phyloP scores from a whole-genome alignment of 768 basidiomycete genomes.

The Porpolomopsis calyptriformis region DNA sequence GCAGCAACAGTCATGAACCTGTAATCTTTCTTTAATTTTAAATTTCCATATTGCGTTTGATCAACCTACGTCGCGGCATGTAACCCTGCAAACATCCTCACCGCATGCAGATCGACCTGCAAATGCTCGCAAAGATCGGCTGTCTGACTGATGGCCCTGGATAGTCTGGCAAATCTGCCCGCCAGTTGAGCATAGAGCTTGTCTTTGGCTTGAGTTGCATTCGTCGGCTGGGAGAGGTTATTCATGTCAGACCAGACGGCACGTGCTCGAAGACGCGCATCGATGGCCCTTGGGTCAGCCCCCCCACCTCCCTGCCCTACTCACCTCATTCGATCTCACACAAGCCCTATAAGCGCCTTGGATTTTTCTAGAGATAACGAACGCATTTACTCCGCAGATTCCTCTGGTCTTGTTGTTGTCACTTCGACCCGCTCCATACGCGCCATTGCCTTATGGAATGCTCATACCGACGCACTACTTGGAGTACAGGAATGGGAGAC shows the following conservation, averaged over 20 bases:
- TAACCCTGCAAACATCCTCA: constrained; percentile 67
- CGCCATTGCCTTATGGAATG: constrained; percentile 62
- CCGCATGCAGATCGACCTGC: constrained; percentile 64
- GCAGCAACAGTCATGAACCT: constrained; percentile 45
- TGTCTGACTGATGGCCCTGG: constrained; percentile 57
- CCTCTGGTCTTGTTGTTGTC: constrained; percentile 62
- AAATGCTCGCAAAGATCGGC: constrained; percentile 70
- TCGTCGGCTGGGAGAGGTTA: constrained; percentile 28
- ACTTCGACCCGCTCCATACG: constrained; percentile 71
- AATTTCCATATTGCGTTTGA: neutral
- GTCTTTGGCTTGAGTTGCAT: constrained; percentile 70
- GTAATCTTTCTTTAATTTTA: neutral
- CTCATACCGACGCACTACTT: constrained; percentile 69
- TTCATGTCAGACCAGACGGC: too few relatives aligned
- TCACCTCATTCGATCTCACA: constrained; percentile 69
- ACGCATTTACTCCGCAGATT: constrained; percentile 79
- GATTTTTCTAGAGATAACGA: constrained; percentile 63
- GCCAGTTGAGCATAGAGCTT: constrained; percentile 72
- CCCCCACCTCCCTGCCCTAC: constrained; percentile 32
- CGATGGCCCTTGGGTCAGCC: neutral
- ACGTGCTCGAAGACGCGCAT: neutral
- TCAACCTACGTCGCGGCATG: constrained; percentile 70
- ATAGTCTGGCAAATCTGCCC: constrained; percentile 55
- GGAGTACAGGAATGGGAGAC: constrained; percentile 67
- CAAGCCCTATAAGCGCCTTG: constrained; percentile 48